Percentiles rank a stretch among this genome's conserved stretches.
These are phyloP conservation scores for Starmerella apicola DNA, from an alignment of 805 yeast species.

Conservation along the genomic window DNA sequence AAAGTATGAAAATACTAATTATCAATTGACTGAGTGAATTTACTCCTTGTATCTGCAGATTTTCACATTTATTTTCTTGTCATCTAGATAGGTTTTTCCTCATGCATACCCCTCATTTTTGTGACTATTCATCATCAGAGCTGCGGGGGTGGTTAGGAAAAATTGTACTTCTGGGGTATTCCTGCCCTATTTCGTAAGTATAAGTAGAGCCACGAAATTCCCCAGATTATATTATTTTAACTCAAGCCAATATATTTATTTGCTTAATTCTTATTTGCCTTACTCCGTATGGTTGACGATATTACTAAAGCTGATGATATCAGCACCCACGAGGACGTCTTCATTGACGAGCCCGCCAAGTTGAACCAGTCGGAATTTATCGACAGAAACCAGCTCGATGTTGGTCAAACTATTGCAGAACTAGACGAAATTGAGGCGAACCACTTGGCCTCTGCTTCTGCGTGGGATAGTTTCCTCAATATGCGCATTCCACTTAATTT, in stretches of 20 bases:
- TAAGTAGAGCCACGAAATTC: too few species aligned
- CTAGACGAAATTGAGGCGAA: slow-evolving; percentile 12
- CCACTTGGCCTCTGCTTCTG: slow-evolving; percentile 5
- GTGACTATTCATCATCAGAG: too few species aligned
- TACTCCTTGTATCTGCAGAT: too few species aligned
- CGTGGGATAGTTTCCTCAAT: slow-evolving; percentile 14
- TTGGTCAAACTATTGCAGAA: slow-evolving; percentile 7
- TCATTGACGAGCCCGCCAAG: slow-evolving; percentile 12
- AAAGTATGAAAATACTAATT: too few species aligned
- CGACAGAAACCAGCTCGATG: slow-evolving; percentile 6
- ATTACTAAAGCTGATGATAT: neutral
- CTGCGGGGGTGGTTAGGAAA: neutral
- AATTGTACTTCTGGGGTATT: too few species aligned
- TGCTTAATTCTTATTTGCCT: neutral
- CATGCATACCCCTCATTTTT: neutral
- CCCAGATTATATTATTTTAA: too few species aligned
- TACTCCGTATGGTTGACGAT: neutral
- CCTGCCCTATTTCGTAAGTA: too few species aligned
- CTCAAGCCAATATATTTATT: neutral
- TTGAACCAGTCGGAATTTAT: slow-evolving; percentile 11
- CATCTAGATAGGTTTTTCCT: neutral
- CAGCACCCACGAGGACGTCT: slow-evolving; percentile 2
- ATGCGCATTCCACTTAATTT: slow-evolving; percentile 12
- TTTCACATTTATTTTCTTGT: neutral
- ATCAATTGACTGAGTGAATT: too few species aligned